These are phyloP conservation scores for Mesembryanthemum crystallinum DNA, from an alignment of 148 eudicot species.

Conservation along the genomic window DNA sequence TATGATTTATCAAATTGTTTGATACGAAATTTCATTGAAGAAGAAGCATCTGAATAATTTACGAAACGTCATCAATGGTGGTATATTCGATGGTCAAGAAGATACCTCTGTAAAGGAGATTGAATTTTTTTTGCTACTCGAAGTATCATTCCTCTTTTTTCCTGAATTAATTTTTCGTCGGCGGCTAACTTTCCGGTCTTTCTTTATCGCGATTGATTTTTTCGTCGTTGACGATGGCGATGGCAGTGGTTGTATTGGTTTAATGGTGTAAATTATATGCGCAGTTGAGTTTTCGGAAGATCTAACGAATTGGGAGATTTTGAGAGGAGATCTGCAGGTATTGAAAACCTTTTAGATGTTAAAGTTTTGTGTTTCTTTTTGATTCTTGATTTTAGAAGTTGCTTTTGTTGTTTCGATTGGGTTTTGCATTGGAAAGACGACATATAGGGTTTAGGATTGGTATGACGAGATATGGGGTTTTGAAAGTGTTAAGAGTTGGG, in stretches of 20 bases:
- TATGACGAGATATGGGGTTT: not conserved
- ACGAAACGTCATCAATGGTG: too few species aligned
- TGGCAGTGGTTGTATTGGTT: not conserved
- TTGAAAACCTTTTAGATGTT: constrained; percentile 6
- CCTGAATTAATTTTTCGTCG: too few species aligned
- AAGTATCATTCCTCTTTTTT: too few species aligned
- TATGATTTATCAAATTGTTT: too few species aligned
- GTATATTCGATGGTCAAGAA: too few species aligned
- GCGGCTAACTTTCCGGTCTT: too few species aligned
- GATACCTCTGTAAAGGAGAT: too few species aligned
- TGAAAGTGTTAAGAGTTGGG: not conserved
- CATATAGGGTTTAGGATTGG: not conserved
- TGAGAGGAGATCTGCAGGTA: constrained; percentile 15
- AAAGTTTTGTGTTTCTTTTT: not conserved
- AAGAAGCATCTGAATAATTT: too few species aligned
- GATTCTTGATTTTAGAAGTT: not conserved
- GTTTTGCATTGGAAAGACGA: not conserved
- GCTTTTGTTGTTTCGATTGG: not conserved
- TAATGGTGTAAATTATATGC: not conserved
- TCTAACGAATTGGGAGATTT: not conserved
- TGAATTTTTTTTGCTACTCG: too few species aligned
- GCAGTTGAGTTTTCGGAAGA: constrained; percentile 3
- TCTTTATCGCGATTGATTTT: too few species aligned
- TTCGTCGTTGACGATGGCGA: too few species aligned
- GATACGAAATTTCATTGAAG: too few species aligned